Evolutionary conservation across 257 asterid genomes (phyloP).

Genomic region (Nicotiana paniculata): DNA sequence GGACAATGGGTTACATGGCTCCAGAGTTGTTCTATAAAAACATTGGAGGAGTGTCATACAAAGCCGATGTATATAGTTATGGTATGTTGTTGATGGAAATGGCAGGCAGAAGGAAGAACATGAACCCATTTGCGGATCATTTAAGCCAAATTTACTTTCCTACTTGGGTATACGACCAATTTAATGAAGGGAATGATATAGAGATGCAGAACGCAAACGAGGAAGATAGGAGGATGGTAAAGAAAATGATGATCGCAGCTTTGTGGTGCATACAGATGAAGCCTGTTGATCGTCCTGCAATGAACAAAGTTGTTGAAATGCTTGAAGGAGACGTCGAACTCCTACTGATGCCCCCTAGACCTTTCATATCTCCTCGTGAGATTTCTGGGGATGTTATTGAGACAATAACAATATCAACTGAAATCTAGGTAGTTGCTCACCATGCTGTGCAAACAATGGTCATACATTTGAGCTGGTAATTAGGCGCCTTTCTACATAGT

Average conservation of each 20-base stretch:
- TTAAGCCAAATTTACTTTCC: slow-evolving; percentile 34
- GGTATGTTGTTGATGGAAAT: slow-evolving; percentile 56
- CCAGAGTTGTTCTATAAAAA: slow-evolving; percentile 33
- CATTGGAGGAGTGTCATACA: slow-evolving; percentile 30
- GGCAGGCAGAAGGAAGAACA: slow-evolving; percentile 26
- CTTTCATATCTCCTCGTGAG: slow-evolving; percentile 13
- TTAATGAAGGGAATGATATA: slow-evolving; percentile 28
- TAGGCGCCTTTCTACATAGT: too few species aligned
- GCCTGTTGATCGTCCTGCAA: slow-evolving; percentile 45
- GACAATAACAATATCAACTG: not conserved
- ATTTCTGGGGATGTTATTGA: not conserved
- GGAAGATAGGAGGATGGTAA: slow-evolving; percentile 37
- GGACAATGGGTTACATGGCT: slow-evolving; percentile 38
- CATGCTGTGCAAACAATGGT: not conserved
- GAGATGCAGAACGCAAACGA: slow-evolving; percentile 17
- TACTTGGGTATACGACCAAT: slow-evolving; percentile 34
- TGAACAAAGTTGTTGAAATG: slow-evolving; percentile 42
- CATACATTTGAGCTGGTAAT: too few species aligned
- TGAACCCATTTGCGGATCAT: slow-evolving; percentile 19
- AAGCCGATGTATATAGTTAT: slow-evolving; percentile 47
- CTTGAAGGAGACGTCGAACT: slow-evolving; percentile 29
- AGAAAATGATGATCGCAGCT: slow-evolving; percentile 37
- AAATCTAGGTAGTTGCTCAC: not conserved
- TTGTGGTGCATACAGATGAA: slow-evolving; percentile 50
- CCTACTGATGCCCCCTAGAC: slow-evolving; percentile 40